These are phyloP conservation scores for Cryphonectria naterciae DNA, from an alignment of 2,329 filamentous ascomycete species.

Conservation along the genomic window DNA sequence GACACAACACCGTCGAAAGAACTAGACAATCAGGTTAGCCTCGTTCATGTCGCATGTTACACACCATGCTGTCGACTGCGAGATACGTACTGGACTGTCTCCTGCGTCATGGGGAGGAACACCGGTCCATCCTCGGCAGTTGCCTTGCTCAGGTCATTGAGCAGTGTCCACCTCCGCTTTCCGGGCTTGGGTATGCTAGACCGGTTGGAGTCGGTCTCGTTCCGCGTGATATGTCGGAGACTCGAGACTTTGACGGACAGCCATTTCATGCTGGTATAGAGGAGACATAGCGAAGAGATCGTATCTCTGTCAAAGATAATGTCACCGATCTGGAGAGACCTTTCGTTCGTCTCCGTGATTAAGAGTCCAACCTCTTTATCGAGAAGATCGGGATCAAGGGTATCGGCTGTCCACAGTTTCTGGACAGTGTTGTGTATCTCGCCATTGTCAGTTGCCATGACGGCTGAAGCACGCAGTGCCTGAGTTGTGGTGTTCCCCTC, in stretches of 20 bases:
- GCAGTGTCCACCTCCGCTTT: constrained; percentile 80
- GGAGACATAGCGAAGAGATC: constrained; percentile 79
- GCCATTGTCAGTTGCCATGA: constrained; percentile 70
- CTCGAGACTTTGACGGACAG: constrained; percentile 81
- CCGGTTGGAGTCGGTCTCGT: constrained; percentile 68
- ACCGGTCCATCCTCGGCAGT: constrained; percentile 68
- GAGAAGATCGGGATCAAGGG: constrained; percentile 59
- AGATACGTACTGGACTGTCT: constrained; percentile 73
- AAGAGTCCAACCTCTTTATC: constrained; percentile 65
- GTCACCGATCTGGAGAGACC: constrained; percentile 73
- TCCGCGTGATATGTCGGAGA: constrained; percentile 79
- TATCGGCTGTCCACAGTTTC: constrained; percentile 63
- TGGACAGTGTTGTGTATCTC: constrained; percentile 74
- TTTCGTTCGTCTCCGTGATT: constrained; percentile 61
- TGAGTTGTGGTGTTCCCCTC: constrained; percentile 54
- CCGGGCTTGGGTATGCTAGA: constrained; percentile 59
- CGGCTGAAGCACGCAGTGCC: constrained; percentile 71
- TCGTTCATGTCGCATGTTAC: background rate
- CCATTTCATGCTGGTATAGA: constrained; percentile 99
- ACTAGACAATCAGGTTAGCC: constrained; percentile 43
- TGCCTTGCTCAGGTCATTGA: constrained; percentile 65
- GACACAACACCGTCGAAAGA: constrained; percentile 86
- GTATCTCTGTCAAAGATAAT: constrained; percentile 89
- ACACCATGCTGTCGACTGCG: too few relatives aligned
- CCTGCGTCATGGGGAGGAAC: constrained; percentile 84